Percentiles rank a stretch among this genome's conserved stretches.
These are phyloP conservation scores for Maudiozyma bulderi DNA, from an alignment of 805 yeast species.

Conservation along the genomic window DNA sequence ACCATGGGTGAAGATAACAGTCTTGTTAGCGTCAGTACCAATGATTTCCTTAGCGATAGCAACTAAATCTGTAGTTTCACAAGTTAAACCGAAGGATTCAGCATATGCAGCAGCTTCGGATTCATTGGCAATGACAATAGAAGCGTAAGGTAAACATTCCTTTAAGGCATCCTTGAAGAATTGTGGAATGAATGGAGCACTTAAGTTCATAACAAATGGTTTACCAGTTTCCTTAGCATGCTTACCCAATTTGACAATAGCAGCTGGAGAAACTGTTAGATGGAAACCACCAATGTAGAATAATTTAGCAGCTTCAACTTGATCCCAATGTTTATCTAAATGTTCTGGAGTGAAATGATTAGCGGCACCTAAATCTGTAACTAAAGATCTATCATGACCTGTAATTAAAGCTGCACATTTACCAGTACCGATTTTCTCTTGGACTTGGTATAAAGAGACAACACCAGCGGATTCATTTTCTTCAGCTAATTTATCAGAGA, in stretches of 20 bases:
- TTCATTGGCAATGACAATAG: conserved; percentile 89
- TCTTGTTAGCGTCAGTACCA: conserved; percentile 61
- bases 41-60: conserved; percentile 70
- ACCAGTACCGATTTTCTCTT: conserved; percentile 74
- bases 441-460: conserved; percentile 74
- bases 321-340: conserved; percentile 76
- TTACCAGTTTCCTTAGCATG: conserved; percentile 82
- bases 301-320: conserved; percentile 68
- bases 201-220: conserved; percentile 72
- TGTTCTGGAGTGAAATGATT: conserved; percentile 90
- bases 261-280: conserved; percentile 93
- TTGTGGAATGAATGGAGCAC: conserved; percentile 95
- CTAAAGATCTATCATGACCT: conserved; percentile 84
- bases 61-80: conserved; percentile 44
- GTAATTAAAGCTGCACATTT: conserved; percentile 94
- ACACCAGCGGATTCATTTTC: conserved; percentile 90
- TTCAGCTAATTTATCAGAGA: conserved; percentile 64
- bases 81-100: conserved; percentile 60
- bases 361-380: conserved; percentile 95
- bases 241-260: conserved; percentile 79
- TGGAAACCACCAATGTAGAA: conserved; percentile 99
- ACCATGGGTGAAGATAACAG: conserved; percentile 93
- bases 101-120: conserved; percentile 94
- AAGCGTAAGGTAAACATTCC: conserved; percentile 73
- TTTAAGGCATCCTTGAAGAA: conserved; percentile 90